Base-by-base conservation (phyloP, 306 rosid genomes). In the Inga oerstediana region DNA sequence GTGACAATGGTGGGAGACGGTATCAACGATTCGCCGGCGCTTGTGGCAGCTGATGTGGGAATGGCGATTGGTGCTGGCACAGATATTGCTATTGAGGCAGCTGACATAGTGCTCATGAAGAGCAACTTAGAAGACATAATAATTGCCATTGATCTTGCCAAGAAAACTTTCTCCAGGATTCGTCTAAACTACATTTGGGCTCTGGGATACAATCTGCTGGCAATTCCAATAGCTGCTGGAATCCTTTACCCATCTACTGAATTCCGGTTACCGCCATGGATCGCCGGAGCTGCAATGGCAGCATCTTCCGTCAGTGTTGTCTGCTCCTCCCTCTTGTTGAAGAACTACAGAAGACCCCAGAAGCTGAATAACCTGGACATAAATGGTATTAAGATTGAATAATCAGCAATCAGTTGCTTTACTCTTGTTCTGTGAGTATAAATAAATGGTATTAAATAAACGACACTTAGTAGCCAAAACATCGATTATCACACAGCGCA, bases 1-100 rank as follows among this genome's bases (percentile, higher is more conserved):
- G 95, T 94, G 44, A 93, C 95, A 56, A 92, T 94, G 98, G 95
- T 94, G 24, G 97, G 98, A 41, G 98, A 94, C 69, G 95, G 98
- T 27, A 94, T 92, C 80, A 94, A 92, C 15, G 98, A 94, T 84
- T 92, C 98, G 2, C 98, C 97, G 2, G 93, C 97, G 39, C 89
- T 92, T 19, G 98, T 88, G n/a, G 95, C 93, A 8, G 95, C 94
- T 0, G 93, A 94, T 81, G 97, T 91, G 48, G 98, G 97, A 66
- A 89, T 92, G 92, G 97, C 98, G 20, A 94, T 92, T 65, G 97
- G 95, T 79, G 95, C 98, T 1, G 95, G 95, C 65, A 92, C 93
- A 7, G 97, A 92, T 82, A 91, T 94, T 59, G 98, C 98, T 5
- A 92, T 94, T 52, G 98, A 94, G 85, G 98, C 97, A 51, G 95